These are phyloP conservation scores for Trypanosoma caninum DNA, from an alignment of 208 protist genomes.

Conservation along the genomic window DNA sequence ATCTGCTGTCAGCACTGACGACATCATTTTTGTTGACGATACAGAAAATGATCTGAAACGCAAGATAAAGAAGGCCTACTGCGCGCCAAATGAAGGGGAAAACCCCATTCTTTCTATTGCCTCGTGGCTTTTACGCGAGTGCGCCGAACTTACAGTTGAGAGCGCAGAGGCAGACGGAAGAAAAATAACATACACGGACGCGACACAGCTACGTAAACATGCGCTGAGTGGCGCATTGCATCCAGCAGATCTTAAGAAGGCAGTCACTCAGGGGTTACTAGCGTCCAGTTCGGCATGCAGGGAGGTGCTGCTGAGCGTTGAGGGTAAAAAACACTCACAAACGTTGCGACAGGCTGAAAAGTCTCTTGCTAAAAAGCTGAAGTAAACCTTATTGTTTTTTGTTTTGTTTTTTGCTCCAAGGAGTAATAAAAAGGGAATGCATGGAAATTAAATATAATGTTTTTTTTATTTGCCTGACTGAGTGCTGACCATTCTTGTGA, in stretches of 20 bases:
- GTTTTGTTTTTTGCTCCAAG: conserved; percentile 12
- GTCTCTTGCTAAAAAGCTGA: conserved; percentile 64
- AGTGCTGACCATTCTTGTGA: too few species aligned
- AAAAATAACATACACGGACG: conserved; percentile 44
- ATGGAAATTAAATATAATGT: not conserved
- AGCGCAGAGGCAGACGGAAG: conserved; percentile 63
- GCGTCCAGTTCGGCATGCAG: conserved; percentile 31
- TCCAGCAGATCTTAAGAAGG: conserved; percentile 90
- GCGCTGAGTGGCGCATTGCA: conserved; percentile 75
- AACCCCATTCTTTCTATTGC: conserved; percentile 93
- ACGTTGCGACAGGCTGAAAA: conserved; percentile 74
- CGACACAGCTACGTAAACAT: conserved; percentile 43
- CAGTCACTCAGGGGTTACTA: conserved; percentile 70
- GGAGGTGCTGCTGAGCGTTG: conserved; percentile 38
- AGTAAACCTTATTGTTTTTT: conserved; percentile 14
- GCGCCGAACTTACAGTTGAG: conserved; percentile 37
- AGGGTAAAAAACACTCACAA: conserved; percentile 66
- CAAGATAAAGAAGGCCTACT: conserved; percentile 97
- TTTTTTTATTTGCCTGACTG: not conserved
- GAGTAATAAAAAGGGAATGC: not conserved
- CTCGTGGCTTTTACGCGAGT: conserved; percentile 44
- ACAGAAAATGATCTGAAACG: conserved; percentile 87
- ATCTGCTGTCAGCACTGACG: conserved; percentile 81
- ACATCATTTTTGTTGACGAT: conserved; percentile 98
- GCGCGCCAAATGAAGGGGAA: conserved; percentile 70